These are phyloP conservation scores for Ceratobasidium papillatum DNA, from an alignment of 1,284 basidiomycete species.

Conservation along the genomic window DNA sequence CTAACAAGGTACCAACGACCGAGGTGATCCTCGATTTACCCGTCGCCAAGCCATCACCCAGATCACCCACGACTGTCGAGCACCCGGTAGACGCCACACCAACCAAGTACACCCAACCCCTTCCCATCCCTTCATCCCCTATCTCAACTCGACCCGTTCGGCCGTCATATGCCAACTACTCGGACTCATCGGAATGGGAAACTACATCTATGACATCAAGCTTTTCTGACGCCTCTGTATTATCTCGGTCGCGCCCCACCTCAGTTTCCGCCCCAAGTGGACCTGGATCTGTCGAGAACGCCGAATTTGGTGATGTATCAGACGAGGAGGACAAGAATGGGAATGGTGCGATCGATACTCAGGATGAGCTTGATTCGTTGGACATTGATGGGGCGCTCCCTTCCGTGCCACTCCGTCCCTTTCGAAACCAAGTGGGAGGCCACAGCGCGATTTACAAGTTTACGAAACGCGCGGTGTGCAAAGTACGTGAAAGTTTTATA, in stretches of 20 bases:
- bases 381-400: slow-evolving; percentile 57
- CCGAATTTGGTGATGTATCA: slow-evolving; percentile 39
- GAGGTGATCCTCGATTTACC: slow-evolving; percentile 39
- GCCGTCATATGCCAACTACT: slow-evolving; percentile 25
- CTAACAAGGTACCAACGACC: slow-evolving; percentile 37
- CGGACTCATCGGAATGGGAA: slow-evolving; percentile 40
- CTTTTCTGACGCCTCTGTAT: slow-evolving; percentile 29
- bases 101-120: slow-evolving; percentile 12
- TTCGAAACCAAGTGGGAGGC: slow-evolving; percentile 97
- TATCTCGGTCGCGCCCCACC: slow-evolving; percentile 40
- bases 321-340: slow-evolving; percentile 43
- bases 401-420: slow-evolving; percentile 95
- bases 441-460: slow-evolving; percentile 99
- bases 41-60: not conserved
- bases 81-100: slow-evolving; percentile 27
- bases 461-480: slow-evolving; percentile 97
- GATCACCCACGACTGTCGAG: slow-evolving; percentile 34
- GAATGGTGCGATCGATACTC: slow-evolving; percentile 35
- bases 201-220: slow-evolving; percentile 40
- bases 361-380: slow-evolving; percentile 38
- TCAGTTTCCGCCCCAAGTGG: slow-evolving; percentile 23
- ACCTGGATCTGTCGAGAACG: slow-evolving; percentile 18
- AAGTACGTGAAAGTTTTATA: slow-evolving; percentile 65
- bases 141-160: slow-evolving; percentile 16
- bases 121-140: slow-evolving; percentile 14